These are phyloP conservation scores for Chloranthus sessilifolius DNA, from an alignment of 164 flowering plant species.

Conservation along the genomic window DNA sequence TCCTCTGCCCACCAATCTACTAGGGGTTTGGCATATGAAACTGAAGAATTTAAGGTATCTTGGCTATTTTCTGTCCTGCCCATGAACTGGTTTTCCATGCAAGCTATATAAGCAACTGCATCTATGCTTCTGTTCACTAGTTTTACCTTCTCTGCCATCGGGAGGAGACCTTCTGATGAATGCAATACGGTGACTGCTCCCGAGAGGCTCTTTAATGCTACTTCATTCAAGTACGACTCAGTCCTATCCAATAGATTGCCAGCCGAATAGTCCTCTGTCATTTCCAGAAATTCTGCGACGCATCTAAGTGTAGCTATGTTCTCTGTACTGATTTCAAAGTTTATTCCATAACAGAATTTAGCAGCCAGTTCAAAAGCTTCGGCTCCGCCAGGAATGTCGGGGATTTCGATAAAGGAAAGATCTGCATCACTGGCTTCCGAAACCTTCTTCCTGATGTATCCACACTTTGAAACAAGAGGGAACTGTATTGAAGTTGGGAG, in stretches of 20 bases:
- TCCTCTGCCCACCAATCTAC: constrained; percentile 99
- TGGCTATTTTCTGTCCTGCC: constrained; percentile 28
- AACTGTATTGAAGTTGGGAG: constrained; percentile 45
- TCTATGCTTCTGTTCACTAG: constrained; percentile 76
- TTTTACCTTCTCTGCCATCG: constrained; percentile 76
- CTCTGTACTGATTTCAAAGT: constrained; percentile 72
- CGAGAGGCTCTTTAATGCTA: constrained; percentile 61
- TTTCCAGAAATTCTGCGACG: constrained; percentile 80
- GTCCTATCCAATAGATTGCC: constrained; percentile 70
- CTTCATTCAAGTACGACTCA: constrained; percentile 75
- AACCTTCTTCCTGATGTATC: constrained; percentile 66
- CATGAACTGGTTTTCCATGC: constrained; percentile 61
- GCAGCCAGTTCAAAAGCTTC: constrained; percentile 86
- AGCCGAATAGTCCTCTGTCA: constrained; percentile 82
- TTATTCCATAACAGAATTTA: constrained; percentile 89
- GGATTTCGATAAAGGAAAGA: constrained; percentile 45
- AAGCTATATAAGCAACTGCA: constrained; percentile 59
- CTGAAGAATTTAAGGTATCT: constrained; percentile 26
- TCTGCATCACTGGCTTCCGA: constrained; percentile 63
- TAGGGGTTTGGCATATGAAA: constrained; percentile 34
- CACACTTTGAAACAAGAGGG: constrained; percentile 87
- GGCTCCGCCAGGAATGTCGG: constrained; percentile 76
- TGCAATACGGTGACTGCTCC: constrained; percentile 69
- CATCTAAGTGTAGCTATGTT: constrained; percentile 86
- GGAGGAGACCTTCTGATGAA: constrained; percentile 46